Conservation (phyloP, 106 monocot species). For the Platanthera zijinensis region DNA sequence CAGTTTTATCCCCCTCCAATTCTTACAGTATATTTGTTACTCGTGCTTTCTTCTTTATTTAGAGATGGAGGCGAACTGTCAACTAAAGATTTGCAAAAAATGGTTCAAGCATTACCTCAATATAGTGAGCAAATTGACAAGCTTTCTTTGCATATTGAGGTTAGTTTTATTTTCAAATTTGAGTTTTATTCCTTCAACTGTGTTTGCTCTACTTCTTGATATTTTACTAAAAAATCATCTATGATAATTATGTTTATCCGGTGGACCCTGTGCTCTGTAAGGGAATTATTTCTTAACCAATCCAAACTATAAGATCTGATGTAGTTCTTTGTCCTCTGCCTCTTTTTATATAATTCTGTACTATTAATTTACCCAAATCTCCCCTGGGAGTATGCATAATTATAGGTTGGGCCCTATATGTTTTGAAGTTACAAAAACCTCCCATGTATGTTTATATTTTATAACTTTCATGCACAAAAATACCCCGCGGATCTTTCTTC, state of each 20-base stretch:
- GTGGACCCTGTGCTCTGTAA: neutral
- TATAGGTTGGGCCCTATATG: no score
- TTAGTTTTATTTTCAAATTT: neutral
- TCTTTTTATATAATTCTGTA: no score
- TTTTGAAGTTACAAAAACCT: no score
- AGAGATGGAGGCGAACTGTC: constrained; percentile 12
- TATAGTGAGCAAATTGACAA: constrained; percentile 11
- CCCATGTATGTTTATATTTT: no score
- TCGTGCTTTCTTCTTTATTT: neutral
- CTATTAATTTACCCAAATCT: no score
- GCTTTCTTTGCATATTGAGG: constrained; percentile 13
- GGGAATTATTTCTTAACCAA: neutral
- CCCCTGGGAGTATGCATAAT: no score
- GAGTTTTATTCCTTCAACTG: neutral
- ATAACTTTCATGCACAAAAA: no score
- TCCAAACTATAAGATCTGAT: no score
- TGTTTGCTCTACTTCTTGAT: neutral
- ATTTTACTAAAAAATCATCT: neutral
- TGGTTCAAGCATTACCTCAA: constrained; percentile 18
- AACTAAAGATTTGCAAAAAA: constrained; percentile 18
- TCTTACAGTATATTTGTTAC: neutral
- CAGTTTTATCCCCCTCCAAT: neutral
- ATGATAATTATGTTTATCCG: neutral
- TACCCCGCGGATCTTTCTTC: no score
- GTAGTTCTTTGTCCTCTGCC: no score